Conservation (phyloP, 257 asterid species). For the Ocimum tenuiflorum region DNA sequence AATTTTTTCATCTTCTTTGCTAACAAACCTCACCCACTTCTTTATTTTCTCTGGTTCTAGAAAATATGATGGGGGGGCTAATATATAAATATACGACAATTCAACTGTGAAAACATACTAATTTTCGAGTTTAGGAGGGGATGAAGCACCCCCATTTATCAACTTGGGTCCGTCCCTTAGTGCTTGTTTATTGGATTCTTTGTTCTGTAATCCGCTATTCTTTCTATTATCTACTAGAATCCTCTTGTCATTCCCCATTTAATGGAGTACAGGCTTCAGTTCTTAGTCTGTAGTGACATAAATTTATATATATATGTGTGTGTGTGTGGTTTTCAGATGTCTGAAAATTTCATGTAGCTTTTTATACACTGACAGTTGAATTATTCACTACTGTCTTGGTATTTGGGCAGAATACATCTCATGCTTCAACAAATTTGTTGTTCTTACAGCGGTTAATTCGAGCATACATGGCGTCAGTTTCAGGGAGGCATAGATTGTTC, state of each 20-base stretch:
- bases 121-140: too few relatives aligned
- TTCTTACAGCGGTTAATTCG: constrained; percentile 20
- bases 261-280: background rate
- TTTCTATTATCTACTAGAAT: too few relatives aligned
- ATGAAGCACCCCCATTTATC: too few relatives aligned
- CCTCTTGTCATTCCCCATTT: background rate
- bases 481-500: constrained; percentile 30
- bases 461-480: constrained; percentile 33
- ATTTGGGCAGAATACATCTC: background rate
- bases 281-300: background rate
- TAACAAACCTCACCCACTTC: too few relatives aligned
- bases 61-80: too few relatives aligned
- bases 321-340: background rate
- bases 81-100: too few relatives aligned
- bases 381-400: background rate
- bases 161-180: too few relatives aligned
- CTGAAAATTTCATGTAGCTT: background rate
- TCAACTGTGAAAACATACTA: too few relatives aligned
- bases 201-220: background rate
- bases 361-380: background rate
- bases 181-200: background rate
- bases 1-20: too few relatives aligned
- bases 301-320: too few relatives aligned
- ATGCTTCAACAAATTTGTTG: background rate
- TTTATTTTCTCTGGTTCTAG: too few relatives aligned